Evolutionary conservation across 768 basidiomycete genomes (phyloP), one percentile per base, ranked within the genome.

Genomic region (Mycena sanguinolenta): DNA sequence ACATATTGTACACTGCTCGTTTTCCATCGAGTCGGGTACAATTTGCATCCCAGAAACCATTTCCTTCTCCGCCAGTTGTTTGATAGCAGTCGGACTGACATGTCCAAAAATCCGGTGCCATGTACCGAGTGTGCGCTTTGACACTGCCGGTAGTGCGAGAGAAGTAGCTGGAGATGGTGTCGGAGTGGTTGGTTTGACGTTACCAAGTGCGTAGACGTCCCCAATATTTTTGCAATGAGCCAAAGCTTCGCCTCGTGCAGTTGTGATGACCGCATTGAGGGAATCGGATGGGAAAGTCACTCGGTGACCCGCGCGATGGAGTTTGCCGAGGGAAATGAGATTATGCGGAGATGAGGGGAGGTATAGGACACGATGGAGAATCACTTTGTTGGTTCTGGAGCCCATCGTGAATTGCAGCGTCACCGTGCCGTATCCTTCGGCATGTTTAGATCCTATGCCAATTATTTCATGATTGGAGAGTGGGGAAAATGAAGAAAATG

Each of bases 321-420:
- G 52, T 23, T 54, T 63, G 16, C 62, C 62, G 25, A 63, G 62
- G 1, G 54, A 63, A 23, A 63, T 3, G 16, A 63, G 34, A 34
- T 63, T 63, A 27, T 63, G 25, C n/a, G 62, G 62, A 50, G 62
- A 63, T 53, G 50, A 23, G 23, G 62, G 62, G 62, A 63, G 50
- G 30, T 63, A 63, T 21, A 63, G 62, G 9, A 54, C 62, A 34
- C 62, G 60, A 5, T 34, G 30, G 4, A 55, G 32, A 2, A 12
- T 9, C 21, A 55, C 54, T 6, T 17, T 34, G 17, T 30, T 55
- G 30, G 1, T 3, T n/a, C 21, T 16, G 32, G 54, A 3, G 8
- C 32, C 54, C 3, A 55, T n/a, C 3, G 10, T 9, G 27, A 55
- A 55, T 55, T 3, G 4, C 7, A 55, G 19, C n/a, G 32, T 55